phyloP scores from a whole-genome alignment of 2,329 filamentous ascomycete genomes.

The Bimuria novae-zelandiae region DNA sequence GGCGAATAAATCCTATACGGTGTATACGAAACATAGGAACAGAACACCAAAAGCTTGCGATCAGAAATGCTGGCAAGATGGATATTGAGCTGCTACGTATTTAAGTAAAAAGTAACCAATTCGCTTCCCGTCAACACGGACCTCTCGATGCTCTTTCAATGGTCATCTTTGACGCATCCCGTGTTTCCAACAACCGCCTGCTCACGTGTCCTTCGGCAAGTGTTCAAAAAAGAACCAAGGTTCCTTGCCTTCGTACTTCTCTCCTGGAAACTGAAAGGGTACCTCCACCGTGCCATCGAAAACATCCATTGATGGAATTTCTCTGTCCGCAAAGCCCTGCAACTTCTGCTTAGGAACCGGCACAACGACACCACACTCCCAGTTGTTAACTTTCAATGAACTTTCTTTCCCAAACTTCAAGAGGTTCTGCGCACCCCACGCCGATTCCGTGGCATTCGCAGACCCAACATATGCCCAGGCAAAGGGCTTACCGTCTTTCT shows the following conservation, averaged over 20 bases:
- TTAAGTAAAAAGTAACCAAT: neutral
- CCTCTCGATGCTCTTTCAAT: too few relatives aligned
- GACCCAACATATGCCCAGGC: conserved; percentile 89
- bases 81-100: too few relatives aligned
- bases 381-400: conserved; percentile 80
- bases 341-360: conserved; percentile 52
- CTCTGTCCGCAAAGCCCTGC: conserved; percentile 13
- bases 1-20: conserved; percentile 5
- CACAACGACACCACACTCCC: conserved; percentile 90
- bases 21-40: neutral
- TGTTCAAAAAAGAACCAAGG: conserved; percentile 51
- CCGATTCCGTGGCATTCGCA: conserved; percentile 89
- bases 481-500: conserved; percentile 39
- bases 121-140: too few relatives aligned
- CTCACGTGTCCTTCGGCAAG: neutral
- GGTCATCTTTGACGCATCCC: neutral
- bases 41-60: neutral
- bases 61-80: neutral
- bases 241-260: conserved; percentile 51
- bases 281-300: conserved; percentile 64
- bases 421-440: conserved; percentile 82
- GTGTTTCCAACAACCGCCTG: neutral
- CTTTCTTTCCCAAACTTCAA: conserved; percentile 68
- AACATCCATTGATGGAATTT: conserved; percentile 47
- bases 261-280: conserved; percentile 66